A percentile compares a stretch with the other conserved stretches of the same genome.
phyloP scores from a whole-genome alignment of 768 basidiomycete species.

The Pleurotus eryngii region DNA sequence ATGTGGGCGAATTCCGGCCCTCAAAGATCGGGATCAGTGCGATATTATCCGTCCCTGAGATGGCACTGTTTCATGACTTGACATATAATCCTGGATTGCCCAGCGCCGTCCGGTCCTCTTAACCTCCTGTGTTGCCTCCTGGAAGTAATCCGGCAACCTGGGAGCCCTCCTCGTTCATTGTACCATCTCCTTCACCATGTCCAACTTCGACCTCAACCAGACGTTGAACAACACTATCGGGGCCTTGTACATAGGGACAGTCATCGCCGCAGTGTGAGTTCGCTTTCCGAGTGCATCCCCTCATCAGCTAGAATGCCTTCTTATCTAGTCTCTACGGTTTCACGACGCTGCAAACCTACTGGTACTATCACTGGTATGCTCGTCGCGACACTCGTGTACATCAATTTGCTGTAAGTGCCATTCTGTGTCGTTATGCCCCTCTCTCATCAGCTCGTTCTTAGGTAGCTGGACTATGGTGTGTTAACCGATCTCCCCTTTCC shows the following conservation, averaged over 20 bases:
- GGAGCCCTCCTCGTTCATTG: background rate
- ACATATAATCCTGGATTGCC: constrained; percentile 9
- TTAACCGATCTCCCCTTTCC: background rate
- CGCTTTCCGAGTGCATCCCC: background rate
- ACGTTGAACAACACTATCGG: constrained; percentile 27
- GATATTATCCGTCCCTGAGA: background rate
- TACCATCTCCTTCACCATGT: constrained; percentile 1
- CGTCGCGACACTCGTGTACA: constrained; percentile 30
- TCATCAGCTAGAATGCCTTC: background rate
- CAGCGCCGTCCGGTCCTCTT: background rate
- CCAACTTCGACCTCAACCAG: constrained; percentile 1
- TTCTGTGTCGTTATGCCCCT: background rate
- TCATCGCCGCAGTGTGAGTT: constrained; percentile 26
- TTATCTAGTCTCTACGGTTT: constrained; percentile 34
- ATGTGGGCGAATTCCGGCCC: background rate
- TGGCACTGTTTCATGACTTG: constrained; percentile 3
- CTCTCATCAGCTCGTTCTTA: constrained; percentile 4
- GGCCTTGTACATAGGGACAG: constrained; percentile 23
- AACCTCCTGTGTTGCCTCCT: too few relatives aligned
- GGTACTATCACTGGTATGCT: constrained; percentile 37
- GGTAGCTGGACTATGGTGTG: constrained; percentile 34
- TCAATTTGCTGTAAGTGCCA: constrained; percentile 30
- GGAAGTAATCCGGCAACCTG: background rate
- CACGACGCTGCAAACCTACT: constrained; percentile 34
- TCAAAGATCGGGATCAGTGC: constrained; percentile 2